Base-by-base conservation (phyloP, 768 basidiomycete species). In the Asterophora lycoperdoides region DNA sequence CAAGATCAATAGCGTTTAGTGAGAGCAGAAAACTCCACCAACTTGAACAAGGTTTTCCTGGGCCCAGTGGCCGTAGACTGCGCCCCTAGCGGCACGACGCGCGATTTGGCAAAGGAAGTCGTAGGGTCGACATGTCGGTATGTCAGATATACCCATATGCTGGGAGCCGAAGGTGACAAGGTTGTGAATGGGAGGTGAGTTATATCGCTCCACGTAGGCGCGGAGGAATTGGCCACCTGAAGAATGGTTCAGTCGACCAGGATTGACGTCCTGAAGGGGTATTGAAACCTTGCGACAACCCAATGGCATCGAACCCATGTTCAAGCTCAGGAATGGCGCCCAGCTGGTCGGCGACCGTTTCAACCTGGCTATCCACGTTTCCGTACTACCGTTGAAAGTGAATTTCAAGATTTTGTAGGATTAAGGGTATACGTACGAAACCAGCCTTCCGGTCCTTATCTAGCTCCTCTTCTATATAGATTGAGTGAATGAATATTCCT, bases 101-200 rank as follows among this genome's bases (percentile, higher is more conserved):
- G 85, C 85, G 29, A 83, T 56, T 54, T 82, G 78, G 64, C 90
- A 93, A 19, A 87, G 50, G 8, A 90, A 56, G 59, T 93, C 90
- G 58, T 70, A 77, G 2, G 80, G 66, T 23, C 69, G 62, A 60
- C 91, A 93, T 1, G 58, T 28, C 0, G 89, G 85, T 14, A 92
- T 69, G 60, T 90, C 88, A 5, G 86, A 82, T 33, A 92, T 73
- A 20, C 90, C 90, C 84, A 90, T 89, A 59, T 92, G 89, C 52
- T 89, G 89, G 15, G 87, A 83, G 38, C 90, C 91, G 60, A 93
- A 92, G 0, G 89, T 91, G 40, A 93, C 79, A 54, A 93, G 78
- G 63, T 92, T 93, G 63, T 83, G 71, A 3, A 92, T 70, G 0
- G 83, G 83, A 0, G 89, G 91, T 2, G 64, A 60, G 61, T 91